Evolutionary conservation across 2,329 filamentous ascomycete species (phyloP).

Genomic region (Periconia sp.): DNA sequence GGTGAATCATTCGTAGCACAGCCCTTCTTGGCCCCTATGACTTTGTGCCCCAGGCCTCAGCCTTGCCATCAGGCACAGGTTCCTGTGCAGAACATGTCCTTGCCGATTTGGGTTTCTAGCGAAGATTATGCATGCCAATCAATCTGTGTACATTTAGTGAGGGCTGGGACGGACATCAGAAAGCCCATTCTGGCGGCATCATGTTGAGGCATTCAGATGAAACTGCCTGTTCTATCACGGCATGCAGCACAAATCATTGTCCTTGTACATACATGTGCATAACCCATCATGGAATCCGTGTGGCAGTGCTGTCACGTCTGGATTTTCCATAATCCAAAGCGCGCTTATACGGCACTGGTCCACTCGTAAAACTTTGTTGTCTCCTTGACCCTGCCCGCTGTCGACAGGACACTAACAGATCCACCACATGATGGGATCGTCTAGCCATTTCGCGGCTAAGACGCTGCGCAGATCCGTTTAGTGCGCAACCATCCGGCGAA

Average conservation of each 20-base stretch:
- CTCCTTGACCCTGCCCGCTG: background rate
- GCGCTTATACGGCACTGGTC: background rate
- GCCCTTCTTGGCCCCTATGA: no score
- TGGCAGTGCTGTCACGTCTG: background rate
- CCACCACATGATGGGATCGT: background rate
- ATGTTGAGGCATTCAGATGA: no score
- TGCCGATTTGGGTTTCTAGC: no score
- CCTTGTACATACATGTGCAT: background rate
- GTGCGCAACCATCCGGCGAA: background rate
- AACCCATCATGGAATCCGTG: background rate
- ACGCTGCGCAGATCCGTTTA: background rate
- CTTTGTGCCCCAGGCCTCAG: no score
- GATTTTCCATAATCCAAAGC: background rate
- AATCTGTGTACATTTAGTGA: no score
- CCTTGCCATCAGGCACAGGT: no score
- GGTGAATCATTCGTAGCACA: no score
- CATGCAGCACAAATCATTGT: background rate
- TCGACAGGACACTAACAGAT: background rate
- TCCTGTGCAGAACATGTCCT: no score
- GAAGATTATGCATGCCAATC: no score
- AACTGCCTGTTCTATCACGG: no score
- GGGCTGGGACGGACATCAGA: no score
- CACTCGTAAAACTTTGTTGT: background rate
- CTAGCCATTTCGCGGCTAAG: background rate
- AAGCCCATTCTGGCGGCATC: no score